Evolutionary conservation across 768 basidiomycete species (phyloP), one percentile per base, ranked within the genome.

Genomic region (Hydnum rufescens): DNA sequence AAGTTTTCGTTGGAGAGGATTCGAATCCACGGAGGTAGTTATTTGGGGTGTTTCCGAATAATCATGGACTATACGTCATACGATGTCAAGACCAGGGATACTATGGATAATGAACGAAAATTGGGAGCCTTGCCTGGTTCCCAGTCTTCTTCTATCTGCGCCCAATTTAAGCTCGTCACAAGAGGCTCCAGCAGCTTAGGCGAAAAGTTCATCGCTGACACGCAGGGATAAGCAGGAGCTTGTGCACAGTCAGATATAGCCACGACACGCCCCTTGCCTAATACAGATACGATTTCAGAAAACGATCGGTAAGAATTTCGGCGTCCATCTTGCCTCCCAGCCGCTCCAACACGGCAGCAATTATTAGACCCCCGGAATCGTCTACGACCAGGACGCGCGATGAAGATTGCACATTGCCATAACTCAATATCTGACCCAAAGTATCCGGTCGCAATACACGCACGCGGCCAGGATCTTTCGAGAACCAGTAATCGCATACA

Each of bases 361-460:
- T 82, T 3, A 99, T 63, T 32, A 97, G 61, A 1, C 95, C 95
- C 31, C 86, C 86, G 13, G 83, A 82, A 63, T 96, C 89, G 57
- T 99, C 95, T 0, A 96, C 83, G 2, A 80, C 80, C 34, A 99
- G 65, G 60, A 90, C 85, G 57, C 80, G 70, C n/a, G 88, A 84
- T 6, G 84, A 89, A 0, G 90, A 87, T 25, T 78, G 70, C 39
- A 95, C 73, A 60, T 86, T 89, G 19, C 79, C 82, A 50, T 89
- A 66, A 55, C 77, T 82, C 32, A 97, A 67, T 58, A 97, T 74
- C 64, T 97, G 93, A 3, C 89, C 80, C 19, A 97, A 70, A 4
- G 87, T 77, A 63, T 99, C 95, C 36, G 78, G 68, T 3, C 95
- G 81, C 44, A 99, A 71, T 56, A 87, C 78, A 42, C 85, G 79